Conservation (phyloP, 805 yeast species). For the Phaffomyces antillensis region DNA sequence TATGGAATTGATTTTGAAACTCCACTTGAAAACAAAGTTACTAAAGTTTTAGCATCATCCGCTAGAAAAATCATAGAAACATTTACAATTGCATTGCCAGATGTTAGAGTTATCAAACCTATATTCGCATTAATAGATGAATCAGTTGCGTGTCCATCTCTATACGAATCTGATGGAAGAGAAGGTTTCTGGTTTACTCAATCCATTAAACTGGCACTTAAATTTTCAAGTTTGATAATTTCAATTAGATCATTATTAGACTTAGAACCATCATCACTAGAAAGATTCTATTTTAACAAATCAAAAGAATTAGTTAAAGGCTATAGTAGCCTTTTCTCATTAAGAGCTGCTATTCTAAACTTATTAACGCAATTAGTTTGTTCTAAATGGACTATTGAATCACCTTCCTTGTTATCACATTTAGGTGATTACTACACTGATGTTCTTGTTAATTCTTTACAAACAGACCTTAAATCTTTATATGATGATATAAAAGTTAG, state of each 20-base stretch:
- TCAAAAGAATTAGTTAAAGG: constrained; percentile 51
- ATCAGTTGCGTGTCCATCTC: constrained; percentile 30
- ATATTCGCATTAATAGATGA: constrained; percentile 43
- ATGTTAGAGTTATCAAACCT: constrained; percentile 48
- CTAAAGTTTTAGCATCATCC: constrained; percentile 43
- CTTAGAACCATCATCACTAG: constrained; percentile 56
- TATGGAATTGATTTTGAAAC: constrained; percentile 45
- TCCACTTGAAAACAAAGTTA: constrained; percentile 33
- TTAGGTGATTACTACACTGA: constrained; percentile 61
- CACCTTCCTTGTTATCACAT: constrained; percentile 79
- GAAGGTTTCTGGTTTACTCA: constrained; percentile 40
- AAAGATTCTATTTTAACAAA: constrained; percentile 46
- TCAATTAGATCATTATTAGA: constrained; percentile 46
- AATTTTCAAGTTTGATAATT: constrained; percentile 50
- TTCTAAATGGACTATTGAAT: constrained; percentile 48
- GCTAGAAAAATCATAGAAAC: constrained; percentile 44
- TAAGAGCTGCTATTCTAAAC: constrained; percentile 46
- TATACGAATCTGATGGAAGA: constrained; percentile 35
- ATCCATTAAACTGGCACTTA: constrained; percentile 45
- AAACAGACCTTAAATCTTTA: constrained; percentile 50
- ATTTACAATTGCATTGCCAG: constrained; percentile 48
- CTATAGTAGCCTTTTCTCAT: constrained; percentile 41
- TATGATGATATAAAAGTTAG: constrained; percentile 47
- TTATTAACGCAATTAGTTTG: constrained; percentile 51
- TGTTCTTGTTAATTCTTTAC: constrained; percentile 51